phyloP scores from a whole-genome alignment of 768 basidiomycete species.

The Russula olivacea region DNA sequence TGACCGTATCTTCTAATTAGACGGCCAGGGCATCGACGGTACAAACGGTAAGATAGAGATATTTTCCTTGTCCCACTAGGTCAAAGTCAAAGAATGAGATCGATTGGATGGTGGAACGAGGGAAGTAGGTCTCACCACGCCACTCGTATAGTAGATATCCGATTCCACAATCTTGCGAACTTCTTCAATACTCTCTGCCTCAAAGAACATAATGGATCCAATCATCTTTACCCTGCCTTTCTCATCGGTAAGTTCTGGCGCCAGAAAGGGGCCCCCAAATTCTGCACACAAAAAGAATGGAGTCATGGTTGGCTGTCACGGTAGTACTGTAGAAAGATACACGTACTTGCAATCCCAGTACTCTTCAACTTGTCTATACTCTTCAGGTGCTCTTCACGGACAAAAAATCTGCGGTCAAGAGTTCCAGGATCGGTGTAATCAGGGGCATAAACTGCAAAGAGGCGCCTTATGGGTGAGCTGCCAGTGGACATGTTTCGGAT shows the following conservation, averaged over 20 bases:
- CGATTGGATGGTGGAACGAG: neutral
- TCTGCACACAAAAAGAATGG: neutral
- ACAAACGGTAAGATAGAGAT: slow-evolving; percentile 16
- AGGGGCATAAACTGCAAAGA: slow-evolving; percentile 32
- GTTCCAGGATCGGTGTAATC: slow-evolving; percentile 30
- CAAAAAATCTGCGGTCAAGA: slow-evolving; percentile 27
- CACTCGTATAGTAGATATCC: slow-evolving; percentile 29
- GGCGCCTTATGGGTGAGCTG: slow-evolving; percentile 11
- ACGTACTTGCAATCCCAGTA: slow-evolving; percentile 24
- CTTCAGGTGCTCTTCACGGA: slow-evolving; percentile 29
- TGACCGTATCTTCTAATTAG: neutral
- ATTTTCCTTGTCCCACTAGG: slow-evolving; percentile 17
- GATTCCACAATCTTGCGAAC: slow-evolving; percentile 27
- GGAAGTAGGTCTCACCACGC: slow-evolving; percentile 27
- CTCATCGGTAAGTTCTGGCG: slow-evolving; percentile 21
- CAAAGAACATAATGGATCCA: slow-evolving; percentile 28
- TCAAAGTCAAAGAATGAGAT: neutral
- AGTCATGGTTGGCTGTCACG: neutral
- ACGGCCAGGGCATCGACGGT: slow-evolving; percentile 17
- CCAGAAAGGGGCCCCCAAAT: slow-evolving; percentile 17
- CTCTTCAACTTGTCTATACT: slow-evolving; percentile 11
- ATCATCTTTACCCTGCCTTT: slow-evolving; percentile 23
- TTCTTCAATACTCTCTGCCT: slow-evolving; percentile 27
- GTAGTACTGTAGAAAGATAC: neutral
- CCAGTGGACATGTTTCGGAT: slow-evolving; percentile 8